Percentiles rank a stretch among this genome's conserved stretches.
phyloP scores from a whole-genome alignment of 352 stramenopile species.

The Phytophthora pinifolia region DNA sequence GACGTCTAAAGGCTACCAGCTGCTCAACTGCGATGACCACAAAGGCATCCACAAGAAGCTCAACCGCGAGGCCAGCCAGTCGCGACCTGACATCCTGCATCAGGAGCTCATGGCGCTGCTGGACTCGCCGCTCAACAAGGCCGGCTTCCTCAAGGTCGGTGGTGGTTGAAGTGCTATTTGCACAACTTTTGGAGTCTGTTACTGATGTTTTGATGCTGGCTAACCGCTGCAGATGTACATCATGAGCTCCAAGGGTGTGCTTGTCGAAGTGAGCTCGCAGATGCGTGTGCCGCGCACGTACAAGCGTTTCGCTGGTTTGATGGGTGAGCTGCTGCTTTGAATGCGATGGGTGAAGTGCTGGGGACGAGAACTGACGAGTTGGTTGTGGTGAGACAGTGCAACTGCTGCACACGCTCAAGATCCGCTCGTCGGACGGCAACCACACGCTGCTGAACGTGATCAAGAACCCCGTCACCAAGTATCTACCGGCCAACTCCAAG shows the following conservation, averaged over 20 bases:
- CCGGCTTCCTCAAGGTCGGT: slow-evolving; percentile 93
- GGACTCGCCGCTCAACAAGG: slow-evolving; percentile 99
- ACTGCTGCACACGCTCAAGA: slow-evolving; percentile 99
- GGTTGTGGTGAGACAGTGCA: slow-evolving; percentile 87
- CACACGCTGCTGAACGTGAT: slow-evolving; percentile 99
- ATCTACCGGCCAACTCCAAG: slow-evolving; percentile 95
- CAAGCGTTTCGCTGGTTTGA: slow-evolving; percentile 97
- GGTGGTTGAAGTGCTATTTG: background rate
- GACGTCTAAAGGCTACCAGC: slow-evolving; percentile 98
- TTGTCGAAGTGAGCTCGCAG: slow-evolving; percentile 98
- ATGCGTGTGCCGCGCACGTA: slow-evolving; percentile 99
- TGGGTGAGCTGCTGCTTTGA: slow-evolving; percentile 67
- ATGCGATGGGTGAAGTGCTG: slow-evolving; percentile 2
- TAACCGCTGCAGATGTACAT: slow-evolving; percentile 86
- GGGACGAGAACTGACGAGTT: slow-evolving; percentile 20
- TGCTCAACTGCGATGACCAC: slow-evolving; percentile 99
- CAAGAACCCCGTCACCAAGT: slow-evolving; percentile 98
- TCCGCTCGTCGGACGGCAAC: slow-evolving; percentile 96
- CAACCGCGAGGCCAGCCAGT: slow-evolving; percentile 96
- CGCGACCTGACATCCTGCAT: slow-evolving; percentile 99
- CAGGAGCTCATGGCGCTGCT: slow-evolving; percentile 98
- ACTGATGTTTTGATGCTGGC: slow-evolving; percentile 1
- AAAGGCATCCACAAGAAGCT: slow-evolving; percentile 94
- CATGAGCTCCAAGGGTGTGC: slow-evolving; percentile 95
- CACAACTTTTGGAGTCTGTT: background rate